phyloP scores from a whole-genome alignment of 129 eudicot genomes.

The Saposhnikovia divaricata region DNA sequence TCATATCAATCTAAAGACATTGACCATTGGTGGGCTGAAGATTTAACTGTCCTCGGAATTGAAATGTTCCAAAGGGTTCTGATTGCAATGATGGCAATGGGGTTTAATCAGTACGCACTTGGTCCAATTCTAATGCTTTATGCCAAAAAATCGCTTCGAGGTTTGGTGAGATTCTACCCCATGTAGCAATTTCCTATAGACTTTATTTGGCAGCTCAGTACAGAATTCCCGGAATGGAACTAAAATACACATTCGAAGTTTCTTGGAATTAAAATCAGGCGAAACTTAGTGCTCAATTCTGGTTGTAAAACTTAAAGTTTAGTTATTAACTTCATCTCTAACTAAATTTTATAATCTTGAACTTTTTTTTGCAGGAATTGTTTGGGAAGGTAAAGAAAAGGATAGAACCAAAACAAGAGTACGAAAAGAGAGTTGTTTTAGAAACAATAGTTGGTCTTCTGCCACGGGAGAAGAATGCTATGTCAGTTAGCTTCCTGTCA shows the following conservation, averaged over 20 bases:
- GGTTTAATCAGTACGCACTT: constrained; percentile 76
- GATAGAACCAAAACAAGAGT: constrained; percentile 65
- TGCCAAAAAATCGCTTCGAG: constrained; percentile 81
- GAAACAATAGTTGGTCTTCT: constrained; percentile 93
- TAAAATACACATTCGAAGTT: neutral
- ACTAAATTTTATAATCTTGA: neutral
- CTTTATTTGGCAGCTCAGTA: neutral
- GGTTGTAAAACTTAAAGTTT: neutral
- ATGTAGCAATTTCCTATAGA: neutral
- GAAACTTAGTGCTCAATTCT: neutral
- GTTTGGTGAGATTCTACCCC: constrained; percentile 72
- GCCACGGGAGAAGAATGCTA: constrained; percentile 63
- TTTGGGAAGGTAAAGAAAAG: constrained; percentile 57
- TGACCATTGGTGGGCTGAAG: constrained; percentile 99
- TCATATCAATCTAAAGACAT: constrained; percentile 36
- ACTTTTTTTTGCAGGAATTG: constrained; percentile 48
- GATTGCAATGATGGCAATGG: constrained; percentile 83
- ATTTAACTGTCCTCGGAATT: constrained; percentile 57
- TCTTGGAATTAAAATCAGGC: neutral
- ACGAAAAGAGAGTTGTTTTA: constrained; percentile 71
- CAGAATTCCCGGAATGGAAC: neutral
- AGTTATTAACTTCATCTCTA: neutral
- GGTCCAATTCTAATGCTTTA: constrained; percentile 90
- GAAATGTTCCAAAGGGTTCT: constrained; percentile 86
- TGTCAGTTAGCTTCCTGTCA: constrained; percentile 87